Conservation (phyloP, 345 rosid species). For the Pistacia atlantica region DNA sequence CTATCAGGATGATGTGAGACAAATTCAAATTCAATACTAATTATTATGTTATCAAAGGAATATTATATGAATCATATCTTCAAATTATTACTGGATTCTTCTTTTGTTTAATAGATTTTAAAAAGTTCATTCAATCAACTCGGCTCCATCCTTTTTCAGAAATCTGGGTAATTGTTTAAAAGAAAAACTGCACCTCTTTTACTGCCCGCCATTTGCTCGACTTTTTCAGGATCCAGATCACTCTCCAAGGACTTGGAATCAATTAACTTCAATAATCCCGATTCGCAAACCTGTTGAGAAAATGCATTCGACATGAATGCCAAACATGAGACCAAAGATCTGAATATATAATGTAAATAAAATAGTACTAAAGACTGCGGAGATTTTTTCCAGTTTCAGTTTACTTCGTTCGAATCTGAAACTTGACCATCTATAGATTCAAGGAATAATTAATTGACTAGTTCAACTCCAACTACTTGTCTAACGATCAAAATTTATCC, state of each 20-base stretch:
- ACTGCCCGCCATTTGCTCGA: slow-evolving; percentile 35
- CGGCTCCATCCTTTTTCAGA: not conserved
- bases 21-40: too few species aligned
- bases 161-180: not conserved
- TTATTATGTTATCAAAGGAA: not conserved
- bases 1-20: too few species aligned
- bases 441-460: not conserved
- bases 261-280: slow-evolving; percentile 4
- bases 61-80: not conserved
- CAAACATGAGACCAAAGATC: slow-evolving; percentile 13
- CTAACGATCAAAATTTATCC: not conserved
- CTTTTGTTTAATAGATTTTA: too few species aligned
- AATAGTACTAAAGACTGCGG: too few species aligned
- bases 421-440: too few species aligned
- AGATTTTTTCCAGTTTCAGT: too few species aligned
- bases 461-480: not conserved
- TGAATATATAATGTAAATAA: slow-evolving; percentile 5
- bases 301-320: slow-evolving; percentile 14
- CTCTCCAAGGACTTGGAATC: slow-evolving; percentile 18
- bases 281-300: not conserved
- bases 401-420: not conserved
- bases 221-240: slow-evolving; percentile 17
- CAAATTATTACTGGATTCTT: not conserved
- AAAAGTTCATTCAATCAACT: not conserved
- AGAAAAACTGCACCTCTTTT: slow-evolving; percentile 46